phyloP scores from a whole-genome alignment of 2,329 filamentous ascomycete species.

The Fusarium udum region DNA sequence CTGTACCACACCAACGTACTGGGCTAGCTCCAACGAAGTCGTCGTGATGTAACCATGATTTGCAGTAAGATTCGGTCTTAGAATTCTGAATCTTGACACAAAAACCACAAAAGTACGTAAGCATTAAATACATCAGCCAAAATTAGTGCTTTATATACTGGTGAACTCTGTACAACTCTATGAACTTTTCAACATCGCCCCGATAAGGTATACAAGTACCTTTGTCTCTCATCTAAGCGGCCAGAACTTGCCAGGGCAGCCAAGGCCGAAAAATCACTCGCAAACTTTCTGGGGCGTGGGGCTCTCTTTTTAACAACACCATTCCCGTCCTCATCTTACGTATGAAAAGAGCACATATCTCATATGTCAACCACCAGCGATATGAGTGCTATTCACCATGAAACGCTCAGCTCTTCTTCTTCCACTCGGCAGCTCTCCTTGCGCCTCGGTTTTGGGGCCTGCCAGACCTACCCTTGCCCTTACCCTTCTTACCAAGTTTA shows the following conservation, averaged over 20 bases:
- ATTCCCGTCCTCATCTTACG: constrained; percentile 4
- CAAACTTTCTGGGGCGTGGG: constrained; percentile 32
- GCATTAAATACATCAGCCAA: background rate
- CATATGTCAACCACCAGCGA: background rate
- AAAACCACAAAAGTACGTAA: background rate
- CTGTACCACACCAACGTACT: background rate
- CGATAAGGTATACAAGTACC: constrained; percentile 9
- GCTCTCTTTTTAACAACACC: constrained; percentile 7
- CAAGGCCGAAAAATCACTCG: constrained; percentile 32
- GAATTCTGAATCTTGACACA: background rate
- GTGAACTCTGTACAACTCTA: constrained; percentile 8
- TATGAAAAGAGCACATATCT: constrained; percentile 9
- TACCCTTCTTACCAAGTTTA: constrained; percentile 67
- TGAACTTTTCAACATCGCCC: background rate
- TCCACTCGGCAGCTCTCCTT: constrained; percentile 56
- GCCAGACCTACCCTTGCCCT: constrained; percentile 55
- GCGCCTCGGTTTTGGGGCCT: constrained; percentile 52
- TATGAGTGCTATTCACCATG: constrained; percentile 2
- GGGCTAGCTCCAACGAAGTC: background rate
- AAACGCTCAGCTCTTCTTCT: constrained; percentile 49
- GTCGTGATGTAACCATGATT: background rate
- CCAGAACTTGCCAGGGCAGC: constrained; percentile 2
- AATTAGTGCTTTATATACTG: background rate
- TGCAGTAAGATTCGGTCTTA: background rate
- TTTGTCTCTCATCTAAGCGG: constrained; percentile 29